Base-by-base conservation (phyloP, 23 red algal species). In the Gracilaria gracilis region DNA sequence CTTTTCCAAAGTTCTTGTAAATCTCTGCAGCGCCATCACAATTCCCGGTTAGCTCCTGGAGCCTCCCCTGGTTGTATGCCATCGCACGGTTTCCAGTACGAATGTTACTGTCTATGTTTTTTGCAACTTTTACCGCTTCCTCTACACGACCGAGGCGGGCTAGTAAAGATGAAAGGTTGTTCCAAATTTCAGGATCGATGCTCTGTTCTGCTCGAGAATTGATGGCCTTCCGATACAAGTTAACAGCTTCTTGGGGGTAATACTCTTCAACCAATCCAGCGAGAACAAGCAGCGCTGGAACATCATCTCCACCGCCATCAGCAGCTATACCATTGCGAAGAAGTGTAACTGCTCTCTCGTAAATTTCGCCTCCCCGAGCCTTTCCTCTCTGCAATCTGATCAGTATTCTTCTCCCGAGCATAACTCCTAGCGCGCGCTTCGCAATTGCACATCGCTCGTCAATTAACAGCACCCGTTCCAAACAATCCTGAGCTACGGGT, bases 381-480 rank as follows among this genome's bases (percentile, higher is more conserved):
- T 78, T 58, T 6, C 78, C 89, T 59, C 51, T 62, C 53, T 79
- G 58, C 38, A 83, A 44, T 19, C 89, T 49, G 59, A 83, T 38
- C 66, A 92, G 48, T 39, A 92, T 62, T 74, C 67, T 58, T 72
- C 89, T 35, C 21, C 89, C 89, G 11, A 92, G 34, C 47, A 92
- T 38, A 50, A 92, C 80, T 13, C 89, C 89, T 14, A 92, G 77
- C 15, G 79, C 77, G 14, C 89, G 32, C 53, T 74, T 83, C 67
- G 89, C 89, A 69, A 92, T 77, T 24, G 58, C 79, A 34, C 89
- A 92, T 49, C 89, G 61, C 23, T 92, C 89, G 77, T 92, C 51
- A 37, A 71, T 64, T 17, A 72, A 61, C 6, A 92, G 31, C n/a
- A 92, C 77, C 47, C 80, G 80, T 33, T 92, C 89, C 42, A 92